A percentile compares a stretch with the other conserved stretches of the same genome.
Evolutionary conservation across 352 stramenopile genomes (phyloP).

Genomic region (Pythium phragmitis): DNA sequence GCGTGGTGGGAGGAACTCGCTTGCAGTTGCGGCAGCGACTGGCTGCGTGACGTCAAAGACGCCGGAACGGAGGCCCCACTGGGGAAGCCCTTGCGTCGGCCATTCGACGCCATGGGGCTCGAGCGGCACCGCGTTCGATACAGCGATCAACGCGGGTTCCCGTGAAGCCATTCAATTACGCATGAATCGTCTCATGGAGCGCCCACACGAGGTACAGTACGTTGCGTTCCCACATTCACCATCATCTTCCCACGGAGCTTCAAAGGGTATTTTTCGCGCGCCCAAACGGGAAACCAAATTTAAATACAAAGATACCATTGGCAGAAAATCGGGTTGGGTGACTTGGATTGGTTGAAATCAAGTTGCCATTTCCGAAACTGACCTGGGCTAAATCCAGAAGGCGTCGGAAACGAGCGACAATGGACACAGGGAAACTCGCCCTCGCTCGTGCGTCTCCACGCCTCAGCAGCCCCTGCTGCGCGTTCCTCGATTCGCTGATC

Average conservation of each 20-base stretch:
- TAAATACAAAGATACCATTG: constrained; percentile 5
- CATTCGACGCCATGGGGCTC: constrained; percentile 19
- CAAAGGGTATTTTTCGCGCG: constrained; percentile 12
- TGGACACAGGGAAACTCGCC: neutral
- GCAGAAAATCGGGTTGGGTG: neutral
- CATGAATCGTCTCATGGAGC: constrained; percentile 8
- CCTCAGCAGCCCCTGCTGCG: neutral
- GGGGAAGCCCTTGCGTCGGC: constrained; percentile 16
- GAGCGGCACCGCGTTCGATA: constrained; percentile 14
- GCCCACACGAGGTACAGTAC: constrained; percentile 5
- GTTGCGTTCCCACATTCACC: neutral
- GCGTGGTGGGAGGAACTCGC: neutral
- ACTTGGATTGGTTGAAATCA: constrained; percentile 13
- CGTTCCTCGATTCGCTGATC: constrained; percentile 2
- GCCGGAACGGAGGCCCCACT: neutral
- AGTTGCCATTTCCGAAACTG: neutral
- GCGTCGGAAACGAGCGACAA: neutral
- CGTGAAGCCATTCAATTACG: constrained; percentile 2
- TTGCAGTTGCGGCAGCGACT: constrained; percentile 49
- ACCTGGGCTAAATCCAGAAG: constrained; percentile 3
- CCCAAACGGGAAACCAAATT: constrained; percentile 14
- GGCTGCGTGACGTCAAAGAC: constrained; percentile 27
- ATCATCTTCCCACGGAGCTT: neutral
- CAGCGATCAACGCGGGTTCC: constrained; percentile 18
- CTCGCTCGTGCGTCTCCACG: neutral